Percentiles rank a stretch among this genome's conserved stretches.
Conservation (phyloP, 1,284 basidiomycete genomes). For the Apiotrichum mycotoxinovorans region DNA sequence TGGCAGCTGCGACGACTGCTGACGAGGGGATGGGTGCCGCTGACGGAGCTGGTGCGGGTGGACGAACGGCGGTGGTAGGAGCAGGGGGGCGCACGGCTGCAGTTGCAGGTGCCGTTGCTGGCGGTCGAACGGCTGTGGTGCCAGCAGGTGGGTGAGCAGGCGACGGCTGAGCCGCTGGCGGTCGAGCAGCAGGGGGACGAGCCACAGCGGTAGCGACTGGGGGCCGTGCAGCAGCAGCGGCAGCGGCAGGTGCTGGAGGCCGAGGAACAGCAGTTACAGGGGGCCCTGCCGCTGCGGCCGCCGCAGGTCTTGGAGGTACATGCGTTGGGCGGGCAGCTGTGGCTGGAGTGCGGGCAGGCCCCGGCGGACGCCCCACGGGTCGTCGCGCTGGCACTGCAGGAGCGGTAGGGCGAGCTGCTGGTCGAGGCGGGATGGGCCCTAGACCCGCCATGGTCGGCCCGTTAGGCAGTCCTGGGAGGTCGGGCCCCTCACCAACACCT, state of each 20-base stretch:
- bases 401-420: background rate
- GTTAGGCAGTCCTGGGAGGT: constrained; percentile 12
- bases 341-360: too few species aligned
- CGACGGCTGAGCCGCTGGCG: background rate
- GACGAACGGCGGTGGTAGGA: background rate
- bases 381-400: background rate
- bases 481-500: constrained; percentile 20
- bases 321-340: background rate
- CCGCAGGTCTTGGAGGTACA: background rate
- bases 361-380: too few species aligned
- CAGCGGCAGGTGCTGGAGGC: background rate
- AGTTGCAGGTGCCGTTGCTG: background rate
- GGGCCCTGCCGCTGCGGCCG: too few species aligned
- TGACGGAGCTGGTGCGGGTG: background rate
- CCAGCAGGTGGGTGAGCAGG: background rate
- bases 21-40: background rate
- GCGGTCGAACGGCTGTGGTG: background rate
- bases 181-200: background rate
- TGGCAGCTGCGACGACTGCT: background rate
- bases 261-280: background rate
- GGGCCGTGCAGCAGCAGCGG: background rate
- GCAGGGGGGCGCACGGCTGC: constrained; percentile 1
- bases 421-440: background rate
- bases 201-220: background rate
- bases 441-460: constrained; percentile 12